phyloP scores from a whole-genome alignment of 106 monocot genomes.

The Allium sativum region DNA sequence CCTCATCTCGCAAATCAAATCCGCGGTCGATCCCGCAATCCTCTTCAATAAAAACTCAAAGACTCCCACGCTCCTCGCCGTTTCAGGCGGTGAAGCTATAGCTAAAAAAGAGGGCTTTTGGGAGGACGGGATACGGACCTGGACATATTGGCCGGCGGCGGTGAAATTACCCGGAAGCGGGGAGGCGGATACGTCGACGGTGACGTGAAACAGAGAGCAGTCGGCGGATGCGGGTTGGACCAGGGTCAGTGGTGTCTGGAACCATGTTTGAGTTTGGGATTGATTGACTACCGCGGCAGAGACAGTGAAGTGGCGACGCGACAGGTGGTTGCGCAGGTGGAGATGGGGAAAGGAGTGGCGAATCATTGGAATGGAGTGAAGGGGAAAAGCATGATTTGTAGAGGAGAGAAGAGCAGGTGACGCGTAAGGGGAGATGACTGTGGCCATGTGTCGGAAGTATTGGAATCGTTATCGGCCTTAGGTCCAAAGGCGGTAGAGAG shows the following conservation, averaged over 20 bases:
- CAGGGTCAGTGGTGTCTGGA: constrained; percentile 34
- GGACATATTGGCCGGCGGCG: constrained; percentile 73
- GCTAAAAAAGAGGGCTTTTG: constrained; percentile 56
- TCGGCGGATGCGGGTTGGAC: constrained; percentile 58
- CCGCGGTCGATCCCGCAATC: constrained; percentile 49
- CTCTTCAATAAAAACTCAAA: constrained; percentile 77
- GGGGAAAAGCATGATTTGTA: background rate
- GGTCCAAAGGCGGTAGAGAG: too few relatives aligned
- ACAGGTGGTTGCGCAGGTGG: constrained; percentile 22
- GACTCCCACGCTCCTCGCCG: constrained; percentile 11
- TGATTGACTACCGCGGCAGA: constrained; percentile 30
- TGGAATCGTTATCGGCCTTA: too few relatives aligned
- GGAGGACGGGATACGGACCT: constrained; percentile 40
- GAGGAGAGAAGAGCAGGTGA: background rate
- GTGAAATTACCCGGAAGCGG: constrained; percentile 41
- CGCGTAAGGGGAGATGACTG: too few relatives aligned
- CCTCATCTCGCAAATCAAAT: constrained; percentile 43
- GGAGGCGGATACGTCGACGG: constrained; percentile 53
- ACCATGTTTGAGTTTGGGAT: constrained; percentile 43
- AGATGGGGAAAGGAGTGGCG: constrained; percentile 10
- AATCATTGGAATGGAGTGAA: constrained; percentile 1
- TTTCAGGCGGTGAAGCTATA: constrained; percentile 62
- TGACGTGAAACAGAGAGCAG: constrained; percentile 50
- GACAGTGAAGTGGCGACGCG: constrained; percentile 13
- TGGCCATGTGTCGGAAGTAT: too few relatives aligned